Conservation (phyloP, 2,329 filamentous ascomycete species). For the Herpomyces periplanetae region DNA sequence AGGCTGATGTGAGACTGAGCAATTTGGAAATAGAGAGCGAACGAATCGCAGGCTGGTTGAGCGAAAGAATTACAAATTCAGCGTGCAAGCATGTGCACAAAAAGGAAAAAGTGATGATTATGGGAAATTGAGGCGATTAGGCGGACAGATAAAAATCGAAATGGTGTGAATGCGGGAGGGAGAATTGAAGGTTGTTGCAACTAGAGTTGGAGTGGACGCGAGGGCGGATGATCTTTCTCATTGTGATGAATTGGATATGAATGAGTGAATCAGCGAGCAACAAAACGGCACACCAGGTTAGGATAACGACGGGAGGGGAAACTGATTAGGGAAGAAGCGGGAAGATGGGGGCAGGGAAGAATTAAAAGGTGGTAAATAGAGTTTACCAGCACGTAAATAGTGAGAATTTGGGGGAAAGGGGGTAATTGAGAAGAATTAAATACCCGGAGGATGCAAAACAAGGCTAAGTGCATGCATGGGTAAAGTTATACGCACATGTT, state of each 20-base stretch:
- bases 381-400: constrained; percentile 4
- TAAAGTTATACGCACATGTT: constrained; percentile 6
- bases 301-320: constrained; percentile 8
- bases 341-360: constrained; percentile 6
- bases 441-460: constrained; percentile 7
- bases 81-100: too few species aligned
- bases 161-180: constrained; percentile 9
- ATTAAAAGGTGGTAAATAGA: constrained; percentile 5
- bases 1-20: too few species aligned
- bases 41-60: too few species aligned
- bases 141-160: constrained; percentile 10
- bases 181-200: constrained; percentile 4
- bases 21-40: too few species aligned
- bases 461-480: constrained; percentile 6
- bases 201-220: constrained; percentile 5
- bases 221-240: constrained; percentile 5
- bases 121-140: constrained; percentile 16
- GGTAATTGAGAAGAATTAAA: constrained; percentile 7
- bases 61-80: too few species aligned
- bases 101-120: too few species aligned
- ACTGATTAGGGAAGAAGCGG: constrained; percentile 1
- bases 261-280: too few species aligned
- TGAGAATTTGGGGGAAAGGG: constrained; percentile 6
- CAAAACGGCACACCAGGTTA: too few species aligned
- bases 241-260: constrained; percentile 17